A percentile compares a stretch with the other conserved stretches of the same genome.
Evolutionary conservation across 371 early-diverging fungal species (phyloP).

Genomic region (Fennellomyces sp.): DNA sequence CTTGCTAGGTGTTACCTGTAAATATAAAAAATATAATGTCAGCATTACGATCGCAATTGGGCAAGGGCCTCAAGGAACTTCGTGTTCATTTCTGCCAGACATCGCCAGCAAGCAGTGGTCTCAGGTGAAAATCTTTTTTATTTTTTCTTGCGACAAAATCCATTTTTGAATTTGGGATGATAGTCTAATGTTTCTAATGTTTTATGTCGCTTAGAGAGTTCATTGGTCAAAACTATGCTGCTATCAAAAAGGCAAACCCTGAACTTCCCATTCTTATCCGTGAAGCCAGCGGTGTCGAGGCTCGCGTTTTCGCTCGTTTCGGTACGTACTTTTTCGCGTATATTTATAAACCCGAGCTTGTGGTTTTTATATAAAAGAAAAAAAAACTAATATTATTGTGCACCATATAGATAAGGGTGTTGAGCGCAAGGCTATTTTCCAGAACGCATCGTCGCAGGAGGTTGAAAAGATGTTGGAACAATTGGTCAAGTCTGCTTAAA

Average conservation of each 20-base stretch:
- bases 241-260: conserved; percentile 86
- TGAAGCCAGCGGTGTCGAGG: conserved; percentile 86
- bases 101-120: conserved; percentile 80
- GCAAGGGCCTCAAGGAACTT: conserved; percentile 82
- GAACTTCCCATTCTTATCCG: conserved; percentile 88
- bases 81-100: conserved; percentile 91
- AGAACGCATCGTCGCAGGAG: conserved; percentile 73
- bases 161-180: too few species aligned
- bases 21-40: conserved; percentile 31
- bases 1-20: neutral
- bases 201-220: conserved; percentile 90
- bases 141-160: neutral
- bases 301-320: conserved; percentile 89
- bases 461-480: conserved; percentile 71
- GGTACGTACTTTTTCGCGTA: conserved; percentile 66
- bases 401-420: conserved; percentile 74
- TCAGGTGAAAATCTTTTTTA: conserved; percentile 63
- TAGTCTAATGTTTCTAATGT: too few species aligned
- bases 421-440: conserved; percentile 79
- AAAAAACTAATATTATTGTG: neutral
- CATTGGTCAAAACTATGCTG: conserved; percentile 77
- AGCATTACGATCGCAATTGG: conserved; percentile 47
- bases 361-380: neutral
- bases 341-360: neutral
- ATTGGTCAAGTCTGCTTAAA: conserved; percentile 56